Evolutionary conservation across 1,284 basidiomycete species (phyloP).

Genomic region (Neonothopanus nambi): DNA sequence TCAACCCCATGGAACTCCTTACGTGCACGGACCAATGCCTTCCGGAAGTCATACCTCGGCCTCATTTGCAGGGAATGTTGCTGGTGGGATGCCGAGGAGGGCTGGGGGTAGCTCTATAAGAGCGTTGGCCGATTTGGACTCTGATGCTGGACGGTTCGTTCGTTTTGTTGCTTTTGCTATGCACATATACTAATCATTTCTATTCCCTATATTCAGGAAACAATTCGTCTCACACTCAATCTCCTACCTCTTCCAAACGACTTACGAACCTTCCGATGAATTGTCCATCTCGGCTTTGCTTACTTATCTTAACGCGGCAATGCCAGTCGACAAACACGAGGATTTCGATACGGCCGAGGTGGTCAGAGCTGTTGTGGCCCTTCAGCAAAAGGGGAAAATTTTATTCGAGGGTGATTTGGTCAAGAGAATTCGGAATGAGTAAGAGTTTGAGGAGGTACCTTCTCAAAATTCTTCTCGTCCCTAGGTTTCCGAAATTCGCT

Average conservation of each 20-base stretch:
- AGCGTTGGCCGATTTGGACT: slow-evolving; percentile 58
- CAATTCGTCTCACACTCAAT: slow-evolving; percentile 61
- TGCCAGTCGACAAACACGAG: slow-evolving; percentile 75
- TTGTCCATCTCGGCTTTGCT: slow-evolving; percentile 65
- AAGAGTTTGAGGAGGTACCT: no score
- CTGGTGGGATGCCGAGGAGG: slow-evolving; percentile 6
- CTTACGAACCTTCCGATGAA: slow-evolving; percentile 63
- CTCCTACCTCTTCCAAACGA: slow-evolving; percentile 60
- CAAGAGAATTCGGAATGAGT: slow-evolving; percentile 6
- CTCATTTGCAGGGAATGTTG: slow-evolving; percentile 1
- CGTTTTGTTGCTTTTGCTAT: slow-evolving; percentile 10
- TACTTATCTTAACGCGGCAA: slow-evolving; percentile 69
- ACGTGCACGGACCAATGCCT: background rate
- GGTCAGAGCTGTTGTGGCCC: slow-evolving; percentile 50
- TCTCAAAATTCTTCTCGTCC: no score
- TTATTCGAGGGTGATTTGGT: slow-evolving; percentile 14
- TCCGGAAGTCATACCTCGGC: background rate
- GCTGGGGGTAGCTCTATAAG: slow-evolving; percentile 17
- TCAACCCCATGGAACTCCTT: background rate
- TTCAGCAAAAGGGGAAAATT: slow-evolving; percentile 51
- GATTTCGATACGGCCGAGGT: slow-evolving; percentile 77
- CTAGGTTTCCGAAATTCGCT: no score
- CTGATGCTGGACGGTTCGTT: slow-evolving; percentile 55
- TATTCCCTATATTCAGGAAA: slow-evolving; percentile 37
- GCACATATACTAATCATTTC: slow-evolving; percentile 5